Conservation (phyloP, 805 yeast species). For the Lachancea fermentati region DNA sequence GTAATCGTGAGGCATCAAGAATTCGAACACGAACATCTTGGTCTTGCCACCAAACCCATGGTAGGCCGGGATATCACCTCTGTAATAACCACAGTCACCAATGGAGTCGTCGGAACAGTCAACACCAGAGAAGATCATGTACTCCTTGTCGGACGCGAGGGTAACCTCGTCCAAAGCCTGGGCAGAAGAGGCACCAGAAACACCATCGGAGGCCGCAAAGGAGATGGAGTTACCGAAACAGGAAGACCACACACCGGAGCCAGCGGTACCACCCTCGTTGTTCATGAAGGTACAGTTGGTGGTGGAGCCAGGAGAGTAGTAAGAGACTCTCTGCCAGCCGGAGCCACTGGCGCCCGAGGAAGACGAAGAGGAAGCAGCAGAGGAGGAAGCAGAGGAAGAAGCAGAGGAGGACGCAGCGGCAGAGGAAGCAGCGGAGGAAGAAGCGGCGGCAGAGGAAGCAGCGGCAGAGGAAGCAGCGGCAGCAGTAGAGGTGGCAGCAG, state of each 20-base stretch:
- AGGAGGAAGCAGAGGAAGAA: slow-evolving; percentile 26
- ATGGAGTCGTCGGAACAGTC: slow-evolving; percentile 43
- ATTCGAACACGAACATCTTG: slow-evolving; percentile 90
- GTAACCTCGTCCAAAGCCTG: slow-evolving; percentile 64
- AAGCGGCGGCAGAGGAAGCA: slow-evolving; percentile 13
- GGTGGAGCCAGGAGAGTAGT: slow-evolving; percentile 68
- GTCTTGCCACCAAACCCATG: slow-evolving; percentile 84
- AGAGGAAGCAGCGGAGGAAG: slow-evolving; percentile 21
- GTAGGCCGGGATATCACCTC: slow-evolving; percentile 83
- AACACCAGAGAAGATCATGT: slow-evolving; percentile 71
- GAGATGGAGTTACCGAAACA: slow-evolving; percentile 92
- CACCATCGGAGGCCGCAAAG: slow-evolving; percentile 73
- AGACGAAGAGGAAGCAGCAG: slow-evolving; percentile 34
- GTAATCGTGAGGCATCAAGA: slow-evolving; percentile 79
- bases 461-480: slow-evolving; percentile 13
- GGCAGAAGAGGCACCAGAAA: slow-evolving; percentile 63
- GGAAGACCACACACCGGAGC: slow-evolving; percentile 84
- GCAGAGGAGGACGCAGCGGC: slow-evolving; percentile 27
- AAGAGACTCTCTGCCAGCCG: slow-evolving; percentile 71
- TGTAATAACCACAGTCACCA: slow-evolving; percentile 76
- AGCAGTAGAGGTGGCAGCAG: slow-evolving; percentile 12
- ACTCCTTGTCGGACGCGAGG: slow-evolving; percentile 70
- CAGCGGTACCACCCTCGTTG: slow-evolving; percentile 76
- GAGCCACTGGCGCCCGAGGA: slow-evolving; percentile 39
- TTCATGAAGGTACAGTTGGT: slow-evolving; percentile 77